A percentile compares a stretch with the other conserved stretches of the same genome.
These are phyloP conservation scores for Sporisorium reilianum DNA, from an alignment of 1,284 basidiomycete species.

Conservation along the genomic window DNA sequence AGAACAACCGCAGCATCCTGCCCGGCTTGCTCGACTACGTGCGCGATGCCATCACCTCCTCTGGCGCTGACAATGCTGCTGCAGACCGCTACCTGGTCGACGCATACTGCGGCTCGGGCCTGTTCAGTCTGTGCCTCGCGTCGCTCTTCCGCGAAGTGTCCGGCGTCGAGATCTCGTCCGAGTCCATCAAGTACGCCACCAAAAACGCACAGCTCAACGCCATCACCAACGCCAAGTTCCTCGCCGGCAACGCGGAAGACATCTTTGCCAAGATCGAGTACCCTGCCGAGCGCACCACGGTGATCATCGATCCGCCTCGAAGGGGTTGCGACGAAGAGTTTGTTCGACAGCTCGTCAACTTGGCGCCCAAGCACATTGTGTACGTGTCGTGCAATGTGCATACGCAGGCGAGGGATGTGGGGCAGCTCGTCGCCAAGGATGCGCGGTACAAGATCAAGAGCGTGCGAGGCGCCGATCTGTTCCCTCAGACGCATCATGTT, in stretches of 20 bases:
- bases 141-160: slow-evolving; percentile 82
- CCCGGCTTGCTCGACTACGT: slow-evolving; percentile 85
- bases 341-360: slow-evolving; percentile 62
- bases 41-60: slow-evolving; percentile 66
- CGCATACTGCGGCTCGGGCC: slow-evolving; percentile 76
- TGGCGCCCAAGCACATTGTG: slow-evolving; percentile 62
- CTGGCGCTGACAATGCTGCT: background rate
- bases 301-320: slow-evolving; percentile 65
- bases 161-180: slow-evolving; percentile 83
- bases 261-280: slow-evolving; percentile 75
- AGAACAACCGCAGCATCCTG: slow-evolving; percentile 96
- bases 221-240: slow-evolving; percentile 71
- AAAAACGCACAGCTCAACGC: slow-evolving; percentile 83
- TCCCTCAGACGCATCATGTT: slow-evolving; percentile 69
- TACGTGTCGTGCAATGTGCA: slow-evolving; percentile 80
- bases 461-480: slow-evolving; percentile 66
- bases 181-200: slow-evolving; percentile 83
- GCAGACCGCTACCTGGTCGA: slow-evolving; percentile 60
- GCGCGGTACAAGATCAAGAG: slow-evolving; percentile 61
- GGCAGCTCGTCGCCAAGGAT: slow-evolving; percentile 51
- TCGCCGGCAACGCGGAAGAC: slow-evolving; percentile 74
- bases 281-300: slow-evolving; percentile 77
- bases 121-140: slow-evolving; percentile 90
- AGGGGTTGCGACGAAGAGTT: slow-evolving; percentile 63
- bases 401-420: slow-evolving; percentile 72